Percentiles rank a stretch among this genome's conserved stretches.
Conservation (phyloP, 2,329 filamentous ascomycete species). For the Verticillium nonalfalfae region DNA sequence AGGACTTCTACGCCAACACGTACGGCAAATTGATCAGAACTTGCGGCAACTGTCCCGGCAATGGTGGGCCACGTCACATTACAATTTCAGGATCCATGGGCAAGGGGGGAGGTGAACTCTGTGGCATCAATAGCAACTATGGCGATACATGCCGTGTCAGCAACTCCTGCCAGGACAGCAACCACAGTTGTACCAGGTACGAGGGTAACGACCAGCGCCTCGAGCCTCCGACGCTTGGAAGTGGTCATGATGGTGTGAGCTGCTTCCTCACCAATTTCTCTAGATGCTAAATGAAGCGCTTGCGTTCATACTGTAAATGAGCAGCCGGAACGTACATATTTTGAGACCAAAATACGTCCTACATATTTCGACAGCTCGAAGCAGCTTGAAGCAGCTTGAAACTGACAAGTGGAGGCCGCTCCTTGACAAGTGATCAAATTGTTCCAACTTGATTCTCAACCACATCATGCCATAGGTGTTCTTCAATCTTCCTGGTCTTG, state of each 20-base stretch:
- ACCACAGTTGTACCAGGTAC: conserved; percentile 8
- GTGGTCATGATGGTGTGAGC: conserved; percentile 9
- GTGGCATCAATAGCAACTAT: conserved; percentile 31
- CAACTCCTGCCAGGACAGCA: conserved; percentile 12
- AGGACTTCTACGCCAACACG: conserved; percentile 32
- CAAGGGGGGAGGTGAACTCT: conserved; percentile 27
- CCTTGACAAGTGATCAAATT: no score
- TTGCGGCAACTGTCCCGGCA: conserved; percentile 40
- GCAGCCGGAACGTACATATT: no score
- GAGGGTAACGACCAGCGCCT: conserved; percentile 5
- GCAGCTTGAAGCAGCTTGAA: no score
- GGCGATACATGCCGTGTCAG: conserved; percentile 15
- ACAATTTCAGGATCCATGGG: conserved; percentile 33
- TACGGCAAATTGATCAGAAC: conserved; percentile 40
- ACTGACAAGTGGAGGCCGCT: no score
- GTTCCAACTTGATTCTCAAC: no score
- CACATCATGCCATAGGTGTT: no score
- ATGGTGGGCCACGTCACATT: conserved; percentile 34
- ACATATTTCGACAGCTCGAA: no score
- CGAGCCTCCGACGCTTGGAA: conserved; percentile 6
- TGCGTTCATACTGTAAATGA: neutral
- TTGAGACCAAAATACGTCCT: no score
- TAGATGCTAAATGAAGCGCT: neutral
- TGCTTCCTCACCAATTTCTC: conserved; percentile 5
- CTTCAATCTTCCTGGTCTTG: no score